These are phyloP conservation scores for Phytophthora lateralis DNA, from an alignment of 352 stramenopile genomes.

Conservation along the genomic window DNA sequence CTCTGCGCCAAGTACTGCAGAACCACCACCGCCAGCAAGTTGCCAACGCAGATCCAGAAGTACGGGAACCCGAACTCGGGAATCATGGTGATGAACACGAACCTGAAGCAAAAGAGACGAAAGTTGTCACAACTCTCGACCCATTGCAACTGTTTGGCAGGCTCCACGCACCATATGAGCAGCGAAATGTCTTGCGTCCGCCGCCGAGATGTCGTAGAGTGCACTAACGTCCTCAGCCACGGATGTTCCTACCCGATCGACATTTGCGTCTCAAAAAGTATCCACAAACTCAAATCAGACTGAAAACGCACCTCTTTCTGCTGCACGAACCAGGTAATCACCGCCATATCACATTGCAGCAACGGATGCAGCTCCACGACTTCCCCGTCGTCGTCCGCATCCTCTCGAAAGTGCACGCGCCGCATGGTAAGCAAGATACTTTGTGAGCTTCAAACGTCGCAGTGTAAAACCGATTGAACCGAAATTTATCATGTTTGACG, in stretches of 20 bases:
- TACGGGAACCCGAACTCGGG: conserved; percentile 68
- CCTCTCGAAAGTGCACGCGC: conserved; percentile 34
- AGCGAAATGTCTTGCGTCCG: conserved; percentile 71
- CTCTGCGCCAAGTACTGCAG: conserved; percentile 55
- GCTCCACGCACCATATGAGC: conserved; percentile 51
- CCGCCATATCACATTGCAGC: conserved; percentile 61
- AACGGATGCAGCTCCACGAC: conserved; percentile 44
- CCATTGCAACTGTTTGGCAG: neutral
- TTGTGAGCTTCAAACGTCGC: conserved; percentile 29
- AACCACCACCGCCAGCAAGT: conserved; percentile 52
- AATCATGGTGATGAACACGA: conserved; percentile 64
- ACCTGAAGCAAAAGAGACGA: conserved; percentile 35
- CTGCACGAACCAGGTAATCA: conserved; percentile 42
- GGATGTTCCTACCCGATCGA: conserved; percentile 20
- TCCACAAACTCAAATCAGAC: neutral
- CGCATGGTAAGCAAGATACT: conserved; percentile 35
- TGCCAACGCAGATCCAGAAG: conserved; percentile 68
- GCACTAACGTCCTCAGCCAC: conserved; percentile 46
- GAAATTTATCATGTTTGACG: conserved; percentile 28
- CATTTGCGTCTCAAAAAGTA: neutral
- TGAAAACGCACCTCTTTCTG: conserved; percentile 41
- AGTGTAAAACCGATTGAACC: conserved; percentile 12
- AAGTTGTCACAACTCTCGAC: conserved; percentile 11
- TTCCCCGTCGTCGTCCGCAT: conserved; percentile 24
- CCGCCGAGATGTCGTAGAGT: conserved; percentile 57